Conservation (phyloP, 352 stramenopile species). For the Phytophthora pluvialis region DNA sequence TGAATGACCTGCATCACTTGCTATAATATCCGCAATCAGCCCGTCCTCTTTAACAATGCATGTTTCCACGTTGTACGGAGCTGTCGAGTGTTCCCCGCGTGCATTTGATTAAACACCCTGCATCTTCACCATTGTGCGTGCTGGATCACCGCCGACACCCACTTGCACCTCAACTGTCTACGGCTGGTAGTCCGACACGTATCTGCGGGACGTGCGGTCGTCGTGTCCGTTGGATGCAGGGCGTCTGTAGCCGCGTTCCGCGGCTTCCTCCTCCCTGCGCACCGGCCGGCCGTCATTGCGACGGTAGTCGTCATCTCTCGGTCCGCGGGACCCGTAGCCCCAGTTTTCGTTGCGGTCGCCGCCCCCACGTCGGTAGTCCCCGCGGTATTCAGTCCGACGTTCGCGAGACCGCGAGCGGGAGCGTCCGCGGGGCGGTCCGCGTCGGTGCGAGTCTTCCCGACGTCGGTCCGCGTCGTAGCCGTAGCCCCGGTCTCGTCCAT, state of each 20-base stretch:
- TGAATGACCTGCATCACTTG: conserved; percentile 2
- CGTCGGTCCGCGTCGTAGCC: conserved; percentile 22
- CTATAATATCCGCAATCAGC: conserved; percentile 28
- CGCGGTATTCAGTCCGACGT: conserved; percentile 28
- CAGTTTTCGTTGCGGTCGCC: conserved; percentile 46
- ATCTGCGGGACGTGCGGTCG: conserved; percentile 60
- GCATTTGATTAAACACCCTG: conserved; percentile 15
- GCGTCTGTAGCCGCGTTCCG: conserved; percentile 50
- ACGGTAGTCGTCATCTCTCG: conserved; percentile 29
- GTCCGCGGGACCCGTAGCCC: conserved; percentile 33
- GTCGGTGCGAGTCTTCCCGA: conserved; percentile 29
- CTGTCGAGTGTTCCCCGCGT: background rate
- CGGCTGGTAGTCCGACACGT: conserved; percentile 52
- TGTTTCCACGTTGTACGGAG: background rate
- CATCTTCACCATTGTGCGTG: conserved; percentile 4
- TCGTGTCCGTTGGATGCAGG: conserved; percentile 51
- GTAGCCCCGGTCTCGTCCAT: conserved; percentile 20
- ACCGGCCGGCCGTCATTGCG: conserved; percentile 24
- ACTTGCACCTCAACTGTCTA: conserved; percentile 20
- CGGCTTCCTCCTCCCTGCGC: conserved; percentile 37
- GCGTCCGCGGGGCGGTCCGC: conserved; percentile 20
- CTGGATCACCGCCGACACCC: conserved; percentile 1
- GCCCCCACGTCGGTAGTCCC: conserved; percentile 25
- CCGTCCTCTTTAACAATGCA: background rate
- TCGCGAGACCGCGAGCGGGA: conserved; percentile 35